Base-by-base conservation (phyloP, 441 rosid genomes). In the Gossypium gossypioides region DNA sequence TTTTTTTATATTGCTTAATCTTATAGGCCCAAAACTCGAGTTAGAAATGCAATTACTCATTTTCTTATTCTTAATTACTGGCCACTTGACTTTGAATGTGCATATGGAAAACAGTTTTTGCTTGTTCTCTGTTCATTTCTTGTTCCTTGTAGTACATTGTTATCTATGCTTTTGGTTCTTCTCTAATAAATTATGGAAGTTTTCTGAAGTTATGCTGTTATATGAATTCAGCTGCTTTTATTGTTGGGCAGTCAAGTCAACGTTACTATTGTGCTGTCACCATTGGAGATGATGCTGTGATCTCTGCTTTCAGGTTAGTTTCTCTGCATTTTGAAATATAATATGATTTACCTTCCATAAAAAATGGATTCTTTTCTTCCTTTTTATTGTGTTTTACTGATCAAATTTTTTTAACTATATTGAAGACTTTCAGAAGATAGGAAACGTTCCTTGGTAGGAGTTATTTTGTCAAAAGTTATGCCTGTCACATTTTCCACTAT, bases 191-290 rank as follows among this genome's bases (percentile, higher is more conserved):
- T 42, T 56, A 56, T 73, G 79, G 71, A 72, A 79, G 37, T 69
- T 78, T 76, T 76, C 85, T 80, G 75, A 78, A 84, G 76, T 19
- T 72, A 80, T 77, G 84, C 87, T 71, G 88, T 81, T 80, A 80
- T 84, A 83, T 87, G 88, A 89, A 82, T 85, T 86, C 89, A 82
- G 90, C 91, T 89, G 87, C 87, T 90, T 89, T 93, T 89, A 83
- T 90, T 90, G 89, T 91, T 90, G 89, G 93, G 81, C 97, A 92
- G 99, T 94, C 99, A 79, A 90, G 90, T 85, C 92, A 94, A 75
- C 91, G 91, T 57, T 92, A 92, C 85, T 94, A 85, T 82, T 83
- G 92, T 85, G 97, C 97, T 56, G 85, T 94, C 80, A 84, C 96
- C 55, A 84, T 89, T 72, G 99, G 99, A 69, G 97, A 91, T 79